Evolutionary conservation across 257 asterid species (phyloP).

Genomic region (Sherardia arvensis): DNA sequence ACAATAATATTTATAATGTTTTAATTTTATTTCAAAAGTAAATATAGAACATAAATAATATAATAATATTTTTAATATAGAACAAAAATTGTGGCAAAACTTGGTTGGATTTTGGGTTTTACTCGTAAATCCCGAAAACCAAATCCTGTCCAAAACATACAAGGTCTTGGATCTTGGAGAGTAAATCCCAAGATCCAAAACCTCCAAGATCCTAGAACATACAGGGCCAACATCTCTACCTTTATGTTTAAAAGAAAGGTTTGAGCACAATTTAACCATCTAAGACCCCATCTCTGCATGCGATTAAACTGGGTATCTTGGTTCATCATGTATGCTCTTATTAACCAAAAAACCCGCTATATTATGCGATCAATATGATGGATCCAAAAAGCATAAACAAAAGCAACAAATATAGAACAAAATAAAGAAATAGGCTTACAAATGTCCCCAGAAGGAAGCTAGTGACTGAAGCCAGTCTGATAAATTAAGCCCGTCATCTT

Average conservation of each 20-base stretch:
- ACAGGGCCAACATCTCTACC: not conserved
- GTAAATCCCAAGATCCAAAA: too few species aligned
- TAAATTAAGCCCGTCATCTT: constrained; percentile 96
- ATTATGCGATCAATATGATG: not conserved
- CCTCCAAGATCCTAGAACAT: too few species aligned
- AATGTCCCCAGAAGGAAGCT: constrained; percentile 99
- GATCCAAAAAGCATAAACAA: constrained; percentile 1
- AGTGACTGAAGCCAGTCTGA: constrained; percentile 99
- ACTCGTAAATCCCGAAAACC: too few species aligned
- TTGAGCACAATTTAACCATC: not conserved
- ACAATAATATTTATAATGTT: too few species aligned
- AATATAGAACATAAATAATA: too few species aligned
- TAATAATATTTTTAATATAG: too few species aligned
- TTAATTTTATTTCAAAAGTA: too few species aligned
- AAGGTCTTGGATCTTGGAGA: too few species aligned
- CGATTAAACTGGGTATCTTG: not conserved
- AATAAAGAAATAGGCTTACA: constrained; percentile 52
- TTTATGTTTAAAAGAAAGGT: not conserved
- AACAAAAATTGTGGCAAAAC: too few species aligned
- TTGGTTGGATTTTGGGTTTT: too few species aligned
- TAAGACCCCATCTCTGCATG: not conserved
- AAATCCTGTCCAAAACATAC: too few species aligned
- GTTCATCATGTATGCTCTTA: not conserved
- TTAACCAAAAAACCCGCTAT: not conserved
- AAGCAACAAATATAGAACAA: constrained; percentile 13